Evolutionary conservation across 176 grass and related monocot genomes (phyloP).

Genomic region (Alopecurus myosuroides): DNA sequence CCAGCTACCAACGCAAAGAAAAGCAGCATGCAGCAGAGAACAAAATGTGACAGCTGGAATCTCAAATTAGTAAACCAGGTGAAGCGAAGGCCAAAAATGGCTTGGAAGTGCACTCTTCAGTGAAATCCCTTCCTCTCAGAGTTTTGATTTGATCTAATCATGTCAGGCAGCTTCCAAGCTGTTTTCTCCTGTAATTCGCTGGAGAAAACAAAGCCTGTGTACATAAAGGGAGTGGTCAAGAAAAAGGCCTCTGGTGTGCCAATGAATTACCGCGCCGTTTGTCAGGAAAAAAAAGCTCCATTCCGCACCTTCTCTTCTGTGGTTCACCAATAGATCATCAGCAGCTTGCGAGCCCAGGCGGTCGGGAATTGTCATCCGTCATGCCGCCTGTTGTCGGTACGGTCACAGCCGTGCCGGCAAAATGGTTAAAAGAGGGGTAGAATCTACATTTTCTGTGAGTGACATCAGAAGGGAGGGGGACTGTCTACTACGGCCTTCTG

Average conservation of each 20-base stretch:
- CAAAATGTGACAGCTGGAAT: conserved; percentile 27
- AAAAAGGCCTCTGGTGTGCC: conserved; percentile 22
- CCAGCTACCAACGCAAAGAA: conserved; percentile 44
- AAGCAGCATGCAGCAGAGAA: conserved; percentile 37
- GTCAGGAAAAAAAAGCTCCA: neutral
- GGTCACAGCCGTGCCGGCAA: conserved; percentile 7
- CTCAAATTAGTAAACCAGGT: conserved; percentile 45
- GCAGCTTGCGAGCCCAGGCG: conserved; percentile 14
- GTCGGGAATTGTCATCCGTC: conserved; percentile 39
- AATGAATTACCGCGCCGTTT: neutral
- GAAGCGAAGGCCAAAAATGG: conserved; percentile 37
- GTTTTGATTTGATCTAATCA: conserved; percentile 26
- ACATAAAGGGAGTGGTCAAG: conserved; percentile 26
- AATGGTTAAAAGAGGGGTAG: conserved; percentile 24
- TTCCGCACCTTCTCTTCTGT: conserved; percentile 23
- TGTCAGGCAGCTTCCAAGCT: conserved; percentile 24
- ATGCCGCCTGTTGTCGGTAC: conserved; percentile 14
- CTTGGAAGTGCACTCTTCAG: conserved; percentile 37
- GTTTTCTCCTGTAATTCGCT: neutral
- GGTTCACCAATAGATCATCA: conserved; percentile 30
- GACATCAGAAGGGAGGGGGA: conserved; percentile 9
- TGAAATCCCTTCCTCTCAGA: conserved; percentile 31
- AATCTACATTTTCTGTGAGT: conserved; percentile 41
- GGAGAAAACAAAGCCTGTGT: conserved; percentile 36
- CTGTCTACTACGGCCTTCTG: conserved; percentile 35